These are phyloP conservation scores for Diplodia corticola DNA, from an alignment of 2,329 filamentous ascomycete genomes.

Conservation along the genomic window DNA sequence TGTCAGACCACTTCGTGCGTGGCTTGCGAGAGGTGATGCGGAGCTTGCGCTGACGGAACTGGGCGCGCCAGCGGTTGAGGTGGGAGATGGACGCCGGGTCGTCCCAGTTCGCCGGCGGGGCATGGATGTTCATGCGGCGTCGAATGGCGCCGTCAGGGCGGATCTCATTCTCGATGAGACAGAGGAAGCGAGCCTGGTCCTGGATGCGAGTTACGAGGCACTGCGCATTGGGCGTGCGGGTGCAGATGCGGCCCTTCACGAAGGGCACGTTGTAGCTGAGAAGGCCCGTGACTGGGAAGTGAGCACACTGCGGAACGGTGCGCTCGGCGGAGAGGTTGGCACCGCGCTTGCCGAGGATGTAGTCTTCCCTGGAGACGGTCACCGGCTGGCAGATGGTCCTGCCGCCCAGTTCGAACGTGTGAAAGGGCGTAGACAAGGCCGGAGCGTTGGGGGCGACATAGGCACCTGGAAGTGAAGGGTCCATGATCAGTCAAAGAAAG, in stretches of 20 bases:
- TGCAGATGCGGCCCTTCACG: neutral
- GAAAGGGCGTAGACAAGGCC: neutral
- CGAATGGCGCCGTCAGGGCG: neutral
- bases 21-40: neutral
- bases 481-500: neutral
- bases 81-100: neutral
- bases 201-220: neutral
- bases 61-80: constrained; percentile 15
- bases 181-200: constrained; percentile 10
- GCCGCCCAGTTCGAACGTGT: neutral
- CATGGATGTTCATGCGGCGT: constrained; percentile 19
- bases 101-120: neutral
- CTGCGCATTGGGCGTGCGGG: neutral
- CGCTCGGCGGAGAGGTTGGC: neutral
- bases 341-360: neutral
- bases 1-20: neutral
- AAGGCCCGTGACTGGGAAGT: constrained; percentile 9
- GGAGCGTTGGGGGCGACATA: neutral
- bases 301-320: constrained; percentile 6
- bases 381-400: neutral
- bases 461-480: neutral
- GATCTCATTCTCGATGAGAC: constrained; percentile 7
- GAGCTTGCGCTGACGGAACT: constrained; percentile 19
- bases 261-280: neutral
- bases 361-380: neutral